phyloP scores from a whole-genome alignment of 129 eudicot genomes.

The Ambrosia artemisiifolia region DNA sequence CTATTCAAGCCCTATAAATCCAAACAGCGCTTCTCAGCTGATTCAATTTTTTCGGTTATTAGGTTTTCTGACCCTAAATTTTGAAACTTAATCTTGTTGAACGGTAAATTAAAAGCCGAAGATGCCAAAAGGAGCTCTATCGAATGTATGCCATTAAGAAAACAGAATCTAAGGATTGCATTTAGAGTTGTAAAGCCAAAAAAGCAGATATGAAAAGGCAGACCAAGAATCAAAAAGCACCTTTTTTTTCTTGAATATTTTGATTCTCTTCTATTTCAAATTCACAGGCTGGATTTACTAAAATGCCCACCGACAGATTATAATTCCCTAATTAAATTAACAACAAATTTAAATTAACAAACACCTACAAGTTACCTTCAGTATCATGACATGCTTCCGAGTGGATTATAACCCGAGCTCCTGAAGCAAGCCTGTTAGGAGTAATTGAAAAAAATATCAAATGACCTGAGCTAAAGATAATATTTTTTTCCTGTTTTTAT shows the following conservation, averaged over 20 bases:
- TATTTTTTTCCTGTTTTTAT: not conserved
- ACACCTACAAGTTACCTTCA: conserved; percentile 27
- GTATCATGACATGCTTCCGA: conserved; percentile 46
- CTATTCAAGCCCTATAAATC: not conserved
- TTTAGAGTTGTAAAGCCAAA: conserved; percentile 37
- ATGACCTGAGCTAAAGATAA: conserved; percentile 32
- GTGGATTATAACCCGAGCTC: conserved; percentile 89
- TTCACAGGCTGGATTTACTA: conserved; percentile 24
- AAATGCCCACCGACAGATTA: conserved; percentile 29
- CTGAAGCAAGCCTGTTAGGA: conserved; percentile 95
- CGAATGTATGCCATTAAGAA: conserved; percentile 21
- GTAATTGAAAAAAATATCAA: conserved; percentile 37
- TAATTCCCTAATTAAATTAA: not conserved
- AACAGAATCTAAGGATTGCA: conserved; percentile 27
- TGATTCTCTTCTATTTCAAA: conserved; percentile 30
- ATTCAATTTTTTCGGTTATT: not conserved
- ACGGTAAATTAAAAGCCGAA: conserved; percentile 10
- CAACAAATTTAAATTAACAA: conserved; percentile 5
- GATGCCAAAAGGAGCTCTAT: conserved; percentile 29
- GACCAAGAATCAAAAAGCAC: conserved; percentile 33
- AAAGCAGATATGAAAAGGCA: conserved; percentile 32
- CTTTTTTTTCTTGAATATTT: conserved; percentile 26
- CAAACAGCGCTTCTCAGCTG: not conserved
- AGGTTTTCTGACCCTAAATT: not conserved
- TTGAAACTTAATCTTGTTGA: conserved; percentile 13